Percentiles rank a stretch among this genome's conserved stretches.
These are phyloP conservation scores for Metschnikowia corniflorae DNA, from an alignment of 805 yeast species.

Conservation along the genomic window DNA sequence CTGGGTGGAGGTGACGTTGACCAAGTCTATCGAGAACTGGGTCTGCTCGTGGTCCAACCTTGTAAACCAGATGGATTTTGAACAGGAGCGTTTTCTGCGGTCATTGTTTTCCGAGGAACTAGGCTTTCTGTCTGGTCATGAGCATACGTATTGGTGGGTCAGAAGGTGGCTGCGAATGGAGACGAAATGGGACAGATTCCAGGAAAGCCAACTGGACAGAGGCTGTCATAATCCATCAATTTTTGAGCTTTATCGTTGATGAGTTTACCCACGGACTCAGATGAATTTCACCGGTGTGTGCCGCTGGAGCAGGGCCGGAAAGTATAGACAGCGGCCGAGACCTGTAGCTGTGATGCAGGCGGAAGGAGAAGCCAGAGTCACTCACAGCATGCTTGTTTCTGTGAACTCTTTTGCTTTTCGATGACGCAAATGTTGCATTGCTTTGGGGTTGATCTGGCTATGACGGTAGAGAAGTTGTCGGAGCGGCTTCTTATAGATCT, in stretches of 20 bases:
- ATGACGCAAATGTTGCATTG: too few species aligned
- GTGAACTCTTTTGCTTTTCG: too few species aligned
- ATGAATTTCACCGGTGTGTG: too few species aligned
- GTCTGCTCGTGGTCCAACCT: conserved; percentile 3
- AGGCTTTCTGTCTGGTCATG: conserved; percentile 2
- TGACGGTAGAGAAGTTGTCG: too few species aligned
- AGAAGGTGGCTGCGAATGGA: conserved; percentile 5
- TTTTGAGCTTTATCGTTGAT: not conserved
- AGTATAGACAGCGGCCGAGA: conserved; percentile 13
- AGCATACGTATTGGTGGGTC: conserved; percentile 1
- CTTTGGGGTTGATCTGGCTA: too few species aligned
- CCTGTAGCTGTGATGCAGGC: conserved; percentile 11
- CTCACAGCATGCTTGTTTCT: too few species aligned
- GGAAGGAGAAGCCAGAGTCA: too few species aligned
- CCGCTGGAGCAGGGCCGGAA: conserved; percentile 5
- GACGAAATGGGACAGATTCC: too few species aligned
- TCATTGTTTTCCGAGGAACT: not conserved
- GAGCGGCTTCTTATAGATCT: too few species aligned
- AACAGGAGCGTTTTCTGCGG: conserved; percentile 6
- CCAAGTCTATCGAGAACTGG: conserved; percentile 13
- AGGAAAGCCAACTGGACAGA: too few species aligned
- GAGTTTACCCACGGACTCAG: too few species aligned
- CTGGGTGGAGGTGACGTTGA: not conserved
- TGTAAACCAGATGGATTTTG: conserved; percentile 11
- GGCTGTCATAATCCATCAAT: too few species aligned